Evolutionary conservation across 2,329 filamentous ascomycete species (phyloP).

Genomic region (Cladophialophora chaetospira): DNA sequence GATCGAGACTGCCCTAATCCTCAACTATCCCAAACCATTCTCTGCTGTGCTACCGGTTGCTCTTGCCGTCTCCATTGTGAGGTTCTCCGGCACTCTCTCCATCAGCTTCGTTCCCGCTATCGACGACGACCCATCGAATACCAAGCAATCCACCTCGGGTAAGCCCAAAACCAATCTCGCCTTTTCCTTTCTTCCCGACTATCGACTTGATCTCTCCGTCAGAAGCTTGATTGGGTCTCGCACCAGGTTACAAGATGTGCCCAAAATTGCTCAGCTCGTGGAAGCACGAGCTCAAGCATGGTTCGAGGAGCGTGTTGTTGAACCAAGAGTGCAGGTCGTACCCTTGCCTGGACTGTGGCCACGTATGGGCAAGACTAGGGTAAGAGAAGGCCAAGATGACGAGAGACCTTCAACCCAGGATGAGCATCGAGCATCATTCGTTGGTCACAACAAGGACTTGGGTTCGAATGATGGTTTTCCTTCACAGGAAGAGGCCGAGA

Average conservation of each 20-base stretch:
- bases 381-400: conserved; percentile 43
- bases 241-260: conserved; percentile 64
- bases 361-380: conserved; percentile 54
- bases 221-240: conserved; percentile 65
- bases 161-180: conserved; percentile 81
- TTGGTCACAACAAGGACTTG: conserved; percentile 15
- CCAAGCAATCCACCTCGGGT: conserved; percentile 41
- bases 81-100: conserved; percentile 92
- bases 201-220: conserved; percentile 66
- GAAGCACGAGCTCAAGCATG: conserved; percentile 66
- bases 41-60: conserved; percentile 91
- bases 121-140: conserved; percentile 38
- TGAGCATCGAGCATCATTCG: conserved; percentile 23
- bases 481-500: conserved; percentile 32
- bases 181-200: conserved; percentile 77
- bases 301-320: conserved; percentile 68
- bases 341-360: conserved; percentile 65
- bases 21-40: conserved; percentile 91
- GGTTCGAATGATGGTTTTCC: conserved; percentile 33
- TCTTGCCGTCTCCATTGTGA: conserved; percentile 83
- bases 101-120: conserved; percentile 83
- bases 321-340: conserved; percentile 66
- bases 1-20: conserved; percentile 86
- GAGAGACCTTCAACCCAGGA: conserved; percentile 30
- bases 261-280: conserved; percentile 67